Base-by-base conservation (phyloP, 352 stramenopile species). In the Phytopythium litorale region DNA sequence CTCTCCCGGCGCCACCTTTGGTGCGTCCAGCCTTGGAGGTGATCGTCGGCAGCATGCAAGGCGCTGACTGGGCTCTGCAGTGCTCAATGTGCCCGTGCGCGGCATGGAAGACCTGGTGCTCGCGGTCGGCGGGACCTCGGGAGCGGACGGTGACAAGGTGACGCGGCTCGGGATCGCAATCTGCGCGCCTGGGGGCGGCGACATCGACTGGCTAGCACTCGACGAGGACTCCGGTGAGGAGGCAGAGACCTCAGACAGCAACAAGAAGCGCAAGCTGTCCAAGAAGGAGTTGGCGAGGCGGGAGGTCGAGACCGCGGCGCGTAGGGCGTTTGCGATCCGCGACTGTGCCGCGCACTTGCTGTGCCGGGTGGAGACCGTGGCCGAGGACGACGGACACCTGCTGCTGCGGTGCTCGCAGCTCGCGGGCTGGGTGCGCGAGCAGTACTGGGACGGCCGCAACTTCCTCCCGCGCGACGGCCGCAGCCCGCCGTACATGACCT, bases 391-490 rank as follows among this genome's bases (percentile, higher is more conserved):
- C 58, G 84, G 84, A 9, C 84, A 96, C 55, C 73, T 81, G 58
- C 65, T 91, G 45, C 60, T 93, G 35, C 78, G 82, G n/a, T 91
- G 83, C 63, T 73, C 71, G 16, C 78, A 90, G 60, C 66, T 92
- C 12, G 79, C 75, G 16, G 84, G 74, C 4, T 90, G 78, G 78
- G 73, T 70, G 52, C 75, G 68, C 40, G 67, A 49, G n/a, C 60
- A 60, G 7, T 96, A 96, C 60, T 96, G 87, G 87, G 76, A 96
- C 63, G 84, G 84, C 46, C 84, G 87, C 56, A 88, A 86, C 52
- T 94, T 96, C 55, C 78, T 88, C 48, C 73, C 84, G 6, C 69
- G 66, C 54, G 30, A 56, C 6, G 60, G 63, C 3, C 32, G 71
- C 1, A 64, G 66, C 6, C 62, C 76, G 46, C 76, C 84, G 23